Evolutionary conservation across 208 protist species (phyloP).

Genomic region (Leishmania major): DNA sequence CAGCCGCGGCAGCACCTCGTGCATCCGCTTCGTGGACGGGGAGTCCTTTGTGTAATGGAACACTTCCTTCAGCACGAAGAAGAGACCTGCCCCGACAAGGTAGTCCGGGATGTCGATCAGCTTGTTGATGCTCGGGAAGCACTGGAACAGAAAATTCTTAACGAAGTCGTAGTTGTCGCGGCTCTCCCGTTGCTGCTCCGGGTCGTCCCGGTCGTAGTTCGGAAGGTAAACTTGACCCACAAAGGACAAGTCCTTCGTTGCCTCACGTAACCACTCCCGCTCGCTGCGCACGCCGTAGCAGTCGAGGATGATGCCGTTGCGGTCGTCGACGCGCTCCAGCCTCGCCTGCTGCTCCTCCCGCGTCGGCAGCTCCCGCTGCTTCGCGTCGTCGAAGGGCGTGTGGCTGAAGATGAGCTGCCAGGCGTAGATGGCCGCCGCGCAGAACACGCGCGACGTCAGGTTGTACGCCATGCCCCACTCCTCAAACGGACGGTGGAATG

Average conservation of each 20-base stretch:
- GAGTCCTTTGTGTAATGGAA: constrained; percentile 39
- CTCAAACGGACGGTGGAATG: constrained; percentile 77
- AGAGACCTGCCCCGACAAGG: constrained; percentile 75
- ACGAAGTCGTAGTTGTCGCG: constrained; percentile 88
- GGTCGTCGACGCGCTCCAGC: constrained; percentile 79
- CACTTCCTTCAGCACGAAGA: constrained; percentile 75
- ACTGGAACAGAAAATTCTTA: constrained; percentile 89
- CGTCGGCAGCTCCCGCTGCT: constrained; percentile 77
- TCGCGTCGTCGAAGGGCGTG: constrained; percentile 89
- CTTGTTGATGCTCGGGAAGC: constrained; percentile 75
- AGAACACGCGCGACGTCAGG: constrained; percentile 69
- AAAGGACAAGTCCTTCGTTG: constrained; percentile 80
- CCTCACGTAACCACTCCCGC: constrained; percentile 87
- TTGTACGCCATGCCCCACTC: constrained; percentile 71
- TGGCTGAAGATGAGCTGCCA: constrained; percentile 93
- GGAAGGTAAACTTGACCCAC: constrained; percentile 83
- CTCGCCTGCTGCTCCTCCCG: constrained; percentile 65
- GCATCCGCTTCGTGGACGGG: constrained; percentile 20
- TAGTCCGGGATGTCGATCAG: constrained; percentile 79
- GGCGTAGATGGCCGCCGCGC: constrained; percentile 82
- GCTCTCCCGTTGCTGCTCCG: constrained; percentile 73
- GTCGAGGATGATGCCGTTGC: constrained; percentile 90
- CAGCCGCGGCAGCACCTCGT: constrained; percentile 19
- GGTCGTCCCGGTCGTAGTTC: constrained; percentile 72
- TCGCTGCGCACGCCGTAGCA: constrained; percentile 85